Conservation (phyloP, 2,329 filamentous ascomycete genomes). For the Microsporum ferrugineum region DNA sequence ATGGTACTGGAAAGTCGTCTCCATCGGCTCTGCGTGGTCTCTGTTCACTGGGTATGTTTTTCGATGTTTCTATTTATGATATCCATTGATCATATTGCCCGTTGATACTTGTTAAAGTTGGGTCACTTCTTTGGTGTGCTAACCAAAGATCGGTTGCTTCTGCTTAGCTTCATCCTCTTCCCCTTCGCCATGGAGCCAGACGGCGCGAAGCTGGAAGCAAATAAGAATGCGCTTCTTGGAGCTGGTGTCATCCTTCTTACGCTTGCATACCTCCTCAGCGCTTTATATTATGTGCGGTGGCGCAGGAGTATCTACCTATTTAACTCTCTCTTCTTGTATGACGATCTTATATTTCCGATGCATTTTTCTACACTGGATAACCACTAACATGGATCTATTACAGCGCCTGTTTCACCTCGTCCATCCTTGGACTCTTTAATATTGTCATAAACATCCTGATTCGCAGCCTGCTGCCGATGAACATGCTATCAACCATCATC, state of each 20-base stretch:
- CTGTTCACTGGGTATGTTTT: slow-evolving; percentile 23
- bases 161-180: slow-evolving; percentile 22
- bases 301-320: slow-evolving; percentile 18
- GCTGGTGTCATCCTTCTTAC: slow-evolving; percentile 21
- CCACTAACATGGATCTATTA: not conserved
- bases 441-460: slow-evolving; percentile 25
- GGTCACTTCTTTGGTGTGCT: not conserved
- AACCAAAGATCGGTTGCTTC: not conserved
- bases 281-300: slow-evolving; percentile 19
- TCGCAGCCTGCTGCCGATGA: slow-evolving; percentile 21
- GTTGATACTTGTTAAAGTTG: not conserved
- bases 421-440: slow-evolving; percentile 25
- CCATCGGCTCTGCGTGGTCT: slow-evolving; percentile 19
- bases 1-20: slow-evolving; percentile 21
- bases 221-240: slow-evolving; percentile 18
- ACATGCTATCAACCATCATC: slow-evolving; percentile 18
- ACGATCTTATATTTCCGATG: no score
- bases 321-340: slow-evolving; percentile 25
- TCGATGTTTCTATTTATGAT: not conserved
- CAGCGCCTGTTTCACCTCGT: slow-evolving; percentile 19
- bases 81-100: no score
- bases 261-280: slow-evolving; percentile 19
- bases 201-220: slow-evolving; percentile 14
- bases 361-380: not conserved
- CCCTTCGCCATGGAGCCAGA: slow-evolving; percentile 21